These are phyloP conservation scores for Aspergillus uvarum DNA, from an alignment of 2,329 filamentous ascomycete genomes.

Conservation along the genomic window DNA sequence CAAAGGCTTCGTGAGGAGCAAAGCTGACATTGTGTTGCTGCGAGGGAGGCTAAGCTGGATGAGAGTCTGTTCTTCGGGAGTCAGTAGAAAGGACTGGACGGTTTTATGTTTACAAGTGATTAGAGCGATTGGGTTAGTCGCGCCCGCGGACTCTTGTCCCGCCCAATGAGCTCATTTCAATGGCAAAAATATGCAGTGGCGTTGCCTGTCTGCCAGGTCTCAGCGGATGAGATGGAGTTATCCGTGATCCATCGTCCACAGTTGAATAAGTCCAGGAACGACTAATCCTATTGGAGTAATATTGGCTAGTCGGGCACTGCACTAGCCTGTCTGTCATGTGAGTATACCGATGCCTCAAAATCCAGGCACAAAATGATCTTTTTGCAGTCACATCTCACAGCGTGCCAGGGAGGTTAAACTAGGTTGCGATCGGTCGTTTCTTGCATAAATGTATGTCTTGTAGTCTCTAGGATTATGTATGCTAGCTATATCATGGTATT, in stretches of 20 bases:
- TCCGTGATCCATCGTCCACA: background rate
- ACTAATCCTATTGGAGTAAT: background rate
- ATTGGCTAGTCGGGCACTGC: background rate
- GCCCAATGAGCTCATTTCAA: background rate
- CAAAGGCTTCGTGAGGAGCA: background rate
- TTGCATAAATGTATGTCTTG: too few species aligned
- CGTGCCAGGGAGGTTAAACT: too few species aligned
- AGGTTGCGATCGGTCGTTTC: too few species aligned
- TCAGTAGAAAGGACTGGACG: background rate
- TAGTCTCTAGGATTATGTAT: constrained; percentile 1
- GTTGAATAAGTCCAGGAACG: background rate
- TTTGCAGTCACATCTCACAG: too few species aligned
- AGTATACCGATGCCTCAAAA: background rate
- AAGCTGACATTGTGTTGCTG: constrained; percentile 5
- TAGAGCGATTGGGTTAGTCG: constrained; percentile 1
- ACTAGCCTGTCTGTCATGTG: background rate
- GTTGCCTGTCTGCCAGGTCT: background rate
- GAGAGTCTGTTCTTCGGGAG: background rate
- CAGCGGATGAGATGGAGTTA: background rate
- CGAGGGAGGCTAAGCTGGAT: background rate
- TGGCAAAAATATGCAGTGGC: background rate
- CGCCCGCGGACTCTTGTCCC: background rate
- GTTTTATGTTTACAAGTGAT: constrained; percentile 12
- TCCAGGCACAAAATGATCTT: too few species aligned
- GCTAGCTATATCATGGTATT: constrained; percentile 7